Percentiles rank a stretch among this genome's conserved stretches.
phyloP scores from a whole-genome alignment of 129 eudicot species.

The Flaveria brownii region DNA sequence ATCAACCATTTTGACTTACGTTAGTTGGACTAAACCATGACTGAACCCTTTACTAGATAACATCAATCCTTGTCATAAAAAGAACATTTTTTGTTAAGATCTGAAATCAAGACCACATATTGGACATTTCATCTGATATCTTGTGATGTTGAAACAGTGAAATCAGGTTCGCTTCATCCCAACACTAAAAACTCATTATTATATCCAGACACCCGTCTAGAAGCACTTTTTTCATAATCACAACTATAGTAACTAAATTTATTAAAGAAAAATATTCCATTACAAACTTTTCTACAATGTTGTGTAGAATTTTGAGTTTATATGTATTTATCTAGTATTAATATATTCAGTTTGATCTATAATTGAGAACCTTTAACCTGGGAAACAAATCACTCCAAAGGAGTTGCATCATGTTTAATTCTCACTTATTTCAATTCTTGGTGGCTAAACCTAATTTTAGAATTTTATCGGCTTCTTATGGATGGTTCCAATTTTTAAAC shows the following conservation, averaged over 20 bases:
- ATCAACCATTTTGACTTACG: background rate
- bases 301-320: too few relatives aligned
- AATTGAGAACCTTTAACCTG: too few relatives aligned
- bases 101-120: constrained; percentile 8
- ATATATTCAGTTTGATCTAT: too few relatives aligned
- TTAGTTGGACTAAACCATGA: constrained; percentile 1
- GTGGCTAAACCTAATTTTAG: background rate
- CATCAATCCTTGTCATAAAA: background rate
- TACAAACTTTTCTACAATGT: too few relatives aligned
- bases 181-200: background rate
- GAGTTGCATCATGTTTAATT: too few relatives aligned
- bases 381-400: too few relatives aligned
- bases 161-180: background rate
- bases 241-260: background rate
- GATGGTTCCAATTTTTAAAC: background rate
- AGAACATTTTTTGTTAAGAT: background rate
- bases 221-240: background rate
- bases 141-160: background rate
- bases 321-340: too few relatives aligned
- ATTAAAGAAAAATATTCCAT: background rate
- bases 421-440: background rate
- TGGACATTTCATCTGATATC: background rate
- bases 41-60: background rate
- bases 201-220: background rate
- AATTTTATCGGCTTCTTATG: too few relatives aligned